Evolutionary conservation across 805 yeast species (phyloP).

Genomic region (Yamadazyma kitorensis): DNA sequence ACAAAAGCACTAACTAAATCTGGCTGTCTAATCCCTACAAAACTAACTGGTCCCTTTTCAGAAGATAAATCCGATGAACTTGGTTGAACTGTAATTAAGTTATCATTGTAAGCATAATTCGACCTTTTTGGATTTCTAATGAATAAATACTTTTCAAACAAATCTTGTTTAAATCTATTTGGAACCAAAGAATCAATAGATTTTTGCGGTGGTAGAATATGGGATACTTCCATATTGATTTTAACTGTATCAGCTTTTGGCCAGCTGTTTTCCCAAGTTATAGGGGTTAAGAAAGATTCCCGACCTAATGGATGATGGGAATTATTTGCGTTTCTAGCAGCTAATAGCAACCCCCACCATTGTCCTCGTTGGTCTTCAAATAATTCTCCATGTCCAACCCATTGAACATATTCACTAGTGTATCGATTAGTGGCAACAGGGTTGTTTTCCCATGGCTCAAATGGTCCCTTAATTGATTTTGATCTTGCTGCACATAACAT

Average conservation of each 20-base stretch:
- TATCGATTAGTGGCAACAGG: conserved; percentile 5
- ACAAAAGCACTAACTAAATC: conserved; percentile 3
- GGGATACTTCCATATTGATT: conserved; percentile 4
- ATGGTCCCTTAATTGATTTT: conserved; percentile 5
- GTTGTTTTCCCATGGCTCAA: conserved; percentile 4
- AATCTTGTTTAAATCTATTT: conserved; percentile 3
- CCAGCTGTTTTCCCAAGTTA: conserved; percentile 6
- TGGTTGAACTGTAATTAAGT: conserved; percentile 2
- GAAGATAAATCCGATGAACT: neutral
- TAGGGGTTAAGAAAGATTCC: conserved; percentile 6
- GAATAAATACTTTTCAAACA: conserved; percentile 2
- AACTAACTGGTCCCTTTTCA: conserved; percentile 3
- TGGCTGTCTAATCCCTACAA: conserved; percentile 6
- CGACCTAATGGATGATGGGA: conserved; percentile 6
- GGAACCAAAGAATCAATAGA: conserved; percentile 1
- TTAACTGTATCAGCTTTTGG: conserved; percentile 7
- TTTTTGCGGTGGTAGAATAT: neutral
- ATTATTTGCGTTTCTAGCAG: conserved; percentile 4
- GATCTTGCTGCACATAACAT: conserved; percentile 8
- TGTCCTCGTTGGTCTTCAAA: conserved; percentile 6
- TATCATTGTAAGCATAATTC: conserved; percentile 1
- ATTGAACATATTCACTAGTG: conserved; percentile 8
- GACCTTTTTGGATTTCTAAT: conserved; percentile 2
- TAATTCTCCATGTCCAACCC: conserved; percentile 9
- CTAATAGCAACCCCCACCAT: conserved; percentile 7